Conservation (phyloP, 139 green algal species). For the Chlorella sp. region DNA sequence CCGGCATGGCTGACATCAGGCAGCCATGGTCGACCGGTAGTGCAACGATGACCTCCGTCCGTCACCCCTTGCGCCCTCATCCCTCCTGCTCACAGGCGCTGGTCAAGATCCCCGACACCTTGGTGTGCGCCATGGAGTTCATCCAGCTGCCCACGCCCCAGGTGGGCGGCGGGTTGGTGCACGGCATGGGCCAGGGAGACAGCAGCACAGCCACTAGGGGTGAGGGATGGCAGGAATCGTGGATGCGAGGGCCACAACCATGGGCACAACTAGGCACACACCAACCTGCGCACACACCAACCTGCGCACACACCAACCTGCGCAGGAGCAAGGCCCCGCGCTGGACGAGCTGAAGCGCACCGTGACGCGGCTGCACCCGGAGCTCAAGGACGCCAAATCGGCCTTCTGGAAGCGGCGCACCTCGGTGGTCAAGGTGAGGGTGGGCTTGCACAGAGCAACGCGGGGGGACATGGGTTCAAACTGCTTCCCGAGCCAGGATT, state of each 20-base stretch:
- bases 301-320: neutral
- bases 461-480: too few species aligned
- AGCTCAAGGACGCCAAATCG: constrained; percentile 77
- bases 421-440: constrained; percentile 69
- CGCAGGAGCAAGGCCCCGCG: constrained; percentile 51
- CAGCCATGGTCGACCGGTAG: too few species aligned
- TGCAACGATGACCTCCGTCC: too few species aligned
- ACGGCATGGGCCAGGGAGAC: neutral
- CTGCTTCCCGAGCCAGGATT: too few species aligned
- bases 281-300: too few species aligned
- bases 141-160: constrained; percentile 62
- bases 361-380: constrained; percentile 63
- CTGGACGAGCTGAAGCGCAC: constrained; percentile 74
- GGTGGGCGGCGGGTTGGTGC: constrained; percentile 18
- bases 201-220: too few species aligned
- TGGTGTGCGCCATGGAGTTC: constrained; percentile 90
- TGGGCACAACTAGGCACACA: too few species aligned
- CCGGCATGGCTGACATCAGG: too few species aligned
- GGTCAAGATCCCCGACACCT: constrained; percentile 82
- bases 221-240: too few species aligned
- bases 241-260: too few species aligned
- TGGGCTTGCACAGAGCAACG: too few species aligned
- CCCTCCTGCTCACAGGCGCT: constrained; percentile 59
- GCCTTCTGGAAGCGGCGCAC: constrained; percentile 79
- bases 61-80: too few species aligned